A percentile compares a stretch with the other conserved stretches of the same genome.
phyloP scores from a whole-genome alignment of 2,329 filamentous ascomycete species.

The Penicillium sp. region DNA sequence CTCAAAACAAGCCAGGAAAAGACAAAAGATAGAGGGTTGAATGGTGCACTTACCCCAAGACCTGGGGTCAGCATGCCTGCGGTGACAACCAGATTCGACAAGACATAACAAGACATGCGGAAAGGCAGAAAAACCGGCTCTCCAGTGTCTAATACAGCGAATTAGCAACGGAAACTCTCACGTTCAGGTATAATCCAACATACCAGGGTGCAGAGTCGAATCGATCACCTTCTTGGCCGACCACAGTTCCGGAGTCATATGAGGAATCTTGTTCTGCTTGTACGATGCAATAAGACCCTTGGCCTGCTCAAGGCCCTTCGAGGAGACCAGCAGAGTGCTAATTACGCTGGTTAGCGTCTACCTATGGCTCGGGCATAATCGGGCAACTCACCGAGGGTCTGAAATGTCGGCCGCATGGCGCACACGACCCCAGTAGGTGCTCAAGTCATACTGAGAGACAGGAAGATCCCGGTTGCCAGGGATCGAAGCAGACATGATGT shows the following conservation, averaged over 20 bases:
- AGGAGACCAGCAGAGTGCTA: conserved; percentile 80
- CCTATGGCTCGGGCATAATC: background rate
- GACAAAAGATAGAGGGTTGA: no score
- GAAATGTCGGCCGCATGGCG: conserved; percentile 81
- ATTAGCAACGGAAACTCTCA: no score
- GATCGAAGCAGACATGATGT: conserved; percentile 55
- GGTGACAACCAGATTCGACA: conserved; percentile 91
- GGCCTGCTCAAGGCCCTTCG: conserved; percentile 72
- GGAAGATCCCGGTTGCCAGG: conserved; percentile 73
- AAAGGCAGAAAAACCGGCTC: conserved; percentile 89
- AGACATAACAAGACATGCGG: conserved; percentile 91
- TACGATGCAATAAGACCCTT: conserved; percentile 77
- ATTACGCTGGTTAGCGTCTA: conserved; percentile 9
- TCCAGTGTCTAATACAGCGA: conserved; percentile 65
- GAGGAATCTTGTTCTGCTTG: conserved; percentile 70
- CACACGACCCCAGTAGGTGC: conserved; percentile 91
- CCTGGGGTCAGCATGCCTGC: conserved; percentile 94
- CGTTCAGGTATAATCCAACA: no score
- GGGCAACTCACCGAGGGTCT: conserved; percentile 77
- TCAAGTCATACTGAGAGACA: conserved; percentile 84
- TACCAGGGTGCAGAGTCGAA: conserved; percentile 91
- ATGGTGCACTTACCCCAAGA: conserved; percentile 53
- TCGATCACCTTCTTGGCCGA: conserved; percentile 94
- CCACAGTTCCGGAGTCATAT: conserved; percentile 91
- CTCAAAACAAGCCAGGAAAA: no score